Percentiles rank a stretch among this genome's conserved stretches.
phyloP scores from a whole-genome alignment of 2,329 filamentous ascomycete species.

The Alternaria sp. region DNA sequence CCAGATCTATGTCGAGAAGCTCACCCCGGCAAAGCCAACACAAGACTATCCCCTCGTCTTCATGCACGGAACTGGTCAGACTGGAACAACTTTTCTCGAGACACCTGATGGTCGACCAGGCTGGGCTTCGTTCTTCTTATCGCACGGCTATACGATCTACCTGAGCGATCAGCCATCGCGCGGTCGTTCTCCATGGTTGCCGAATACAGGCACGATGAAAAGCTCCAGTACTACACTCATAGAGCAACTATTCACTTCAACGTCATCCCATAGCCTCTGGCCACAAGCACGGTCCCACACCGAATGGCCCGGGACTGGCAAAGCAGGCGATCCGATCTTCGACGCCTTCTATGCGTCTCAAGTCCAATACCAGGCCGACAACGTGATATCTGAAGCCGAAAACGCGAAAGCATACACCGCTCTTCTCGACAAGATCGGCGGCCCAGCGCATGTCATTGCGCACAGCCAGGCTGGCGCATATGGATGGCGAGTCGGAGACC shows the following conservation, averaged over 20 bases:
- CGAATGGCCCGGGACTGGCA: slow-evolving; percentile 51
- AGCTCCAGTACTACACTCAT: slow-evolving; percentile 16
- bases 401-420: slow-evolving; percentile 49
- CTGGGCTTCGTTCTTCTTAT: slow-evolving; percentile 58
- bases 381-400: slow-evolving; percentile 36
- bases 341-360: slow-evolving; percentile 56
- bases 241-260: slow-evolving; percentile 44
- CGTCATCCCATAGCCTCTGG: slow-evolving; percentile 47
- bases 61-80: slow-evolving; percentile 37
- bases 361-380: slow-evolving; percentile 46
- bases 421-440: slow-evolving; percentile 55
- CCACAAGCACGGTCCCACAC: slow-evolving; percentile 53
- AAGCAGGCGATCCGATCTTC: slow-evolving; percentile 56
- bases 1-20: slow-evolving; percentile 25
- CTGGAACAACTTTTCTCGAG: slow-evolving; percentile 45
- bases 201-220: slow-evolving; percentile 34
- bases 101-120: slow-evolving; percentile 58
- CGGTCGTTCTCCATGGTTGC: slow-evolving; percentile 54
- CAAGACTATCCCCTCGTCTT: slow-evolving; percentile 33
- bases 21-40: slow-evolving; percentile 16
- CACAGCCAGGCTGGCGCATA: slow-evolving; percentile 59
- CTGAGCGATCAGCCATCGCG: slow-evolving; percentile 56
- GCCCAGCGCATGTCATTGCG: slow-evolving; percentile 54
- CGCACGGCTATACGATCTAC: slow-evolving; percentile 56
- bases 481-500: slow-evolving; percentile 59